Evolutionary conservation across 306 rosid genomes (phyloP).

Genomic region (Cucurbita moschata): DNA sequence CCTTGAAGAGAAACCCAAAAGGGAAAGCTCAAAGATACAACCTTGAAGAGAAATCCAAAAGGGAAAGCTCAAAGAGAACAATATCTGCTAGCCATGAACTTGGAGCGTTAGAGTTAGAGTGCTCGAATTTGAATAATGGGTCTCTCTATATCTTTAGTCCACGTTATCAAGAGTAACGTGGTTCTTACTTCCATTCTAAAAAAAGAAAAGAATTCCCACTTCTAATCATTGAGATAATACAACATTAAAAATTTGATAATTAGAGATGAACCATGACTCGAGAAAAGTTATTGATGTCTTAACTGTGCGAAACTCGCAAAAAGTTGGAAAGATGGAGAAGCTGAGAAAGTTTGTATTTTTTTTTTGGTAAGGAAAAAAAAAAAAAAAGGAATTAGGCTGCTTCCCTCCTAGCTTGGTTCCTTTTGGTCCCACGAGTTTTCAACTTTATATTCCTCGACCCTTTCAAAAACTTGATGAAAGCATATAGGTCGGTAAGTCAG

Average conservation of each 20-base stretch:
- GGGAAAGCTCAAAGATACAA: no score
- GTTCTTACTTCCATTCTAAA: no score
- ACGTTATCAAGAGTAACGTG: no score
- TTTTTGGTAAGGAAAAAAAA: not conserved
- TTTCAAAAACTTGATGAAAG: slow-evolving; percentile 41
- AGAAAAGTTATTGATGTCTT: not conserved
- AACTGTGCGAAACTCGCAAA: not conserved
- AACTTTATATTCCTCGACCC: slow-evolving; percentile 36
- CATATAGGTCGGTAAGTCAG: not conserved
- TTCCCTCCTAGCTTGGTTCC: no score
- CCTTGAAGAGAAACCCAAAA: no score
- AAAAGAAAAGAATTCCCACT: no score
- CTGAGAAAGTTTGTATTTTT: not conserved
- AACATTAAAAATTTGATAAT: not conserved
- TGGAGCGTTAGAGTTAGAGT: no score
- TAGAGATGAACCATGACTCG: not conserved
- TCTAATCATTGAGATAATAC: not conserved
- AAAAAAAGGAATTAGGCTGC: not conserved
- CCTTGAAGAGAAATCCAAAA: no score
- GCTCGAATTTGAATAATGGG: no score
- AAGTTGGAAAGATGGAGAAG: not conserved
- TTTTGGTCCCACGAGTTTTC: slow-evolving; percentile 2
- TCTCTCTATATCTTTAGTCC: no score
- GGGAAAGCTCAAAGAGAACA: no score
- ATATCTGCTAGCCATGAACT: no score